phyloP scores from a whole-genome alignment of 306 rosid species.

The Lathyrus aphaca region DNA sequence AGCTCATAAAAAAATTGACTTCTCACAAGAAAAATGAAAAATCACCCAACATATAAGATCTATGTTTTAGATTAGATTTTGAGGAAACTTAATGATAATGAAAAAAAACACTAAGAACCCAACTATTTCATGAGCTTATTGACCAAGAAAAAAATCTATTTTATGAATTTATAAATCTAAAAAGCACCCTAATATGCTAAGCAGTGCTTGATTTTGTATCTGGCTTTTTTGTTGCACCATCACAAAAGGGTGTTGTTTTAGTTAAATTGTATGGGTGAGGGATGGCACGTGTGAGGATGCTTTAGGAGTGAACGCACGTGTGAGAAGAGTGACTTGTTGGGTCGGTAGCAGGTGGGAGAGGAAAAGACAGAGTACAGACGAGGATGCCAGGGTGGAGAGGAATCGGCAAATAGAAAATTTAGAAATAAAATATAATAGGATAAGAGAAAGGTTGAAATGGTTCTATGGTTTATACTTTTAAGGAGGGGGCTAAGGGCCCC shows the following conservation, averaged over 20 bases:
- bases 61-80: too few relatives aligned
- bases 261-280: slow-evolving; percentile 46
- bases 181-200: too few relatives aligned
- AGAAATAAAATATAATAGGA: background rate
- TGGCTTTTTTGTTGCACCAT: slow-evolving; percentile 82
- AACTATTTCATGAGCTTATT: too few relatives aligned
- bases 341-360: slow-evolving; percentile 44
- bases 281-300: slow-evolving; percentile 40
- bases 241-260: slow-evolving; percentile 42
- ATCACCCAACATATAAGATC: too few relatives aligned
- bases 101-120: too few relatives aligned
- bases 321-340: slow-evolving; percentile 43
- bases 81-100: too few relatives aligned
- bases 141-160: too few relatives aligned
- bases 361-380: slow-evolving; percentile 78
- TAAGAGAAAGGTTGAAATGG: slow-evolving; percentile 22
- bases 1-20: too few relatives aligned
- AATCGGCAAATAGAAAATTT: slow-evolving; percentile 50
- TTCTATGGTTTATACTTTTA: slow-evolving; percentile 42
- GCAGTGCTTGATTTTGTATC: slow-evolving; percentile 34
- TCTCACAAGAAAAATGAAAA: too few relatives aligned
- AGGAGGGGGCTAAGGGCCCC: slow-evolving; percentile 31
- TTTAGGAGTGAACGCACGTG: slow-evolving; percentile 36
- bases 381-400: slow-evolving; percentile 76
- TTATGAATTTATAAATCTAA: background rate